phyloP scores from a whole-genome alignment of 768 basidiomycete genomes.

The Boletus sensibilis region DNA sequence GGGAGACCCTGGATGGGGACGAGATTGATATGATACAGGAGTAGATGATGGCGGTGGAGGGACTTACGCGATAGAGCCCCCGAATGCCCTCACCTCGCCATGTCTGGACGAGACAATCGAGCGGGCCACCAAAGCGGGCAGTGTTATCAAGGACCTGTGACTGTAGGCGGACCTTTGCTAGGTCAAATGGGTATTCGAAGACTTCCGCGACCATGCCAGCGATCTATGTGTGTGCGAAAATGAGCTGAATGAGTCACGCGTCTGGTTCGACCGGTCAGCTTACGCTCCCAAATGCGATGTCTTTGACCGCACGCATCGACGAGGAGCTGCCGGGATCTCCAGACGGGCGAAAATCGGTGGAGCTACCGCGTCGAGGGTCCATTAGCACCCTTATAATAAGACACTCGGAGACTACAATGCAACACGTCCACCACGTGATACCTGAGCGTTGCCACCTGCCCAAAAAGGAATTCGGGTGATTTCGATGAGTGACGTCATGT shows the following conservation, averaged over 20 bases:
- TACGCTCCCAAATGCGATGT: slow-evolving; percentile 51
- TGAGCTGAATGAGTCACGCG: not conserved
- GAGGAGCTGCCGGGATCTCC: not conserved
- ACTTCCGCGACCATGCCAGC: slow-evolving; percentile 86
- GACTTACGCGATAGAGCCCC: slow-evolving; percentile 53
- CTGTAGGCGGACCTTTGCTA: slow-evolving; percentile 89
- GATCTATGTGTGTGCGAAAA: slow-evolving; percentile 39
- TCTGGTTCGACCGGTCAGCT: slow-evolving; percentile 19
- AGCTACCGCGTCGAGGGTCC: not conserved
- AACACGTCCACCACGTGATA: slow-evolving; percentile 13
- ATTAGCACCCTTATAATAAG: not conserved
- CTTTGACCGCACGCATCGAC: slow-evolving; percentile 37
- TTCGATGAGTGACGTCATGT: slow-evolving; percentile 26
- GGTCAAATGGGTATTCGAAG: slow-evolving; percentile 91
- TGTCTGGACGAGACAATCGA: slow-evolving; percentile 63
- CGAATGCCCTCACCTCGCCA: slow-evolving; percentile 54
- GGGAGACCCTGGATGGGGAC: slow-evolving; percentile 63
- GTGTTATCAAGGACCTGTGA: slow-evolving; percentile 74
- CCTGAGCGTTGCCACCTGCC: not conserved
- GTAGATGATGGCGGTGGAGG: slow-evolving; percentile 1
- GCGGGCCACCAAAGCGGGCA: slow-evolving; percentile 55
- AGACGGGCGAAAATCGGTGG: not conserved
- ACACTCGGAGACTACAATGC: no score
- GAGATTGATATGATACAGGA: not conserved
- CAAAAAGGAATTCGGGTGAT: slow-evolving; percentile 8